Base-by-base conservation (phyloP, 1,284 basidiomycete species). In the Phellopilus nigrolimitatus region DNA sequence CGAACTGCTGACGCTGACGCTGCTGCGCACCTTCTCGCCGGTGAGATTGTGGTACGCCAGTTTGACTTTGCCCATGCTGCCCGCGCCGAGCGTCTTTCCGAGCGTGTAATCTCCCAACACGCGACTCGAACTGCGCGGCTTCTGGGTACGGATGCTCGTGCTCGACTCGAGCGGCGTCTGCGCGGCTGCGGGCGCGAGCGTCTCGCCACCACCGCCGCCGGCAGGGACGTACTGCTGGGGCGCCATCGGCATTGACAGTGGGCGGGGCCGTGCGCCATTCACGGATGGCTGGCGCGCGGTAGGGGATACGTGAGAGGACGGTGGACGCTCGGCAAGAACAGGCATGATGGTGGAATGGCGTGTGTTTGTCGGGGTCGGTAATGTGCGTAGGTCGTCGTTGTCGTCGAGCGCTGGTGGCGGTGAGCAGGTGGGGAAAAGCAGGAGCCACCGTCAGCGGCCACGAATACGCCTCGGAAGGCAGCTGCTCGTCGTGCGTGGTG, bases 11-110 rank as follows among this genome's bases (percentile, higher is more conserved):
- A 36, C 37, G 42, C 31, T 15, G 34, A 24, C 17, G 37, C 21
- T 13, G 44, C 6, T 40, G 70, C 81, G 62, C 57, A 95, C 95
- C 82, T 95, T 97, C 71, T 97, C 93, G 37, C 90, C 90, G 1
- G 91, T 90, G 59, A 84, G 66, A 59, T 89, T 90, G 66, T 95
- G 92, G 36, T 89, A 87, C 5, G 92, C 95, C 15, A 98, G 81
- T 75, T 98, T 99, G 63, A 99, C 97, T 67, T 98, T 98, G 60
- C 95, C 97, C 95, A 99, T 99, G 67, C 91, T 95, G 33, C 97
- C 95, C 34, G 94, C 94, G 44, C 97, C 95, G 30, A 99, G 78
- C 2, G 95, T 98, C 78, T 98, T 98, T 62, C 91, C 91, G 57
- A 99, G 80, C 56, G 91, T 91, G 73, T 97, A 99, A 66, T 98